Base-by-base conservation (phyloP, 768 basidiomycete species). In the Amanita exitialis region DNA sequence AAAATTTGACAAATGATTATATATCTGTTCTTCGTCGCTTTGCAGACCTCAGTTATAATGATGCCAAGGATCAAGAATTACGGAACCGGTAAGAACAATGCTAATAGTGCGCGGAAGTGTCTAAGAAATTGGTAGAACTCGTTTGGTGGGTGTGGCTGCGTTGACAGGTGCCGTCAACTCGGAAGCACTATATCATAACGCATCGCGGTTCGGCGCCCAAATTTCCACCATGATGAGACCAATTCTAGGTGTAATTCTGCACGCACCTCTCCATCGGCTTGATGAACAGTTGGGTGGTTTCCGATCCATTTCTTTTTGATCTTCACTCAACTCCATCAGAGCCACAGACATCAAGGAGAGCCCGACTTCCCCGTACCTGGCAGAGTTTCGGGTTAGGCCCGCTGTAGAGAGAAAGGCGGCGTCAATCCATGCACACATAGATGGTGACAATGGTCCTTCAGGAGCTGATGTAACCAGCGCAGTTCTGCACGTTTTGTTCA, bases 381-480 rank as follows among this genome's bases (percentile, higher is more conserved):
- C 80, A 10, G 90, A 94, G 61, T 95, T 93, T 58, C 79, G 90
- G 32, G 82, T 82, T 4, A 74, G 86, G 49, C 91, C 93, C 9
- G 69, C 82, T 2, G 70, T 82, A 12, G 88, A 94, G 63, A 72
- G 93, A 49, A 79, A 89, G 27, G 92, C 93, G 0, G 85, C 87
- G 4, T 95, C 92, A 1, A 86, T 96, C 12, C 92, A 94, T 61
- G 69, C 85, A 7, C 92, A 95, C 62, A 67, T 92, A 13, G 86
- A 94, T 56, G 92, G 92, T 8, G 89, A 96, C 59, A 79, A 82
- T 45, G 92, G 92, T 0, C 91, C 93, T 21, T 77, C 82, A 1
- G 71, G 69, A 45, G 64, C 68, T 1, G 92, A 93, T 57, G 86
- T 95, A 21, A 76, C 84, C 0, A 80, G 78, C 34, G 85, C 89